Evolutionary conservation across 2,329 filamentous ascomycete species (phyloP).

Genomic region (Aspergillus nomiae): DNA sequence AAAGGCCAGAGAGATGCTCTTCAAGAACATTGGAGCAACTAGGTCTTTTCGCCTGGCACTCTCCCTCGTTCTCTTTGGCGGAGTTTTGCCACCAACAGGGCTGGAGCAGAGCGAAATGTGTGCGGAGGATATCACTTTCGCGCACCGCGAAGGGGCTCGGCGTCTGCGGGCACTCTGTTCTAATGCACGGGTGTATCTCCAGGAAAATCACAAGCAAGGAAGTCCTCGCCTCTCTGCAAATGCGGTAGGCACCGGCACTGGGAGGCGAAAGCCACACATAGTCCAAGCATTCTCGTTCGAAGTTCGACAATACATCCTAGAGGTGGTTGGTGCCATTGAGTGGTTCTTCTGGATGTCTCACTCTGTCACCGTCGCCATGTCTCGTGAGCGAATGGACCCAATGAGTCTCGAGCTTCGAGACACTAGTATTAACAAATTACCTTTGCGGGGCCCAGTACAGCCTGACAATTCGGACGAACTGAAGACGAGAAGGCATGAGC

Average conservation of each 20-base stretch:
- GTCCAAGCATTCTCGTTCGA: background rate
- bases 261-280: background rate
- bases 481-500: background rate
- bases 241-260: too few species aligned
- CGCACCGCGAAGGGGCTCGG: background rate
- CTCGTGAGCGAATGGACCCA: background rate
- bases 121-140: background rate
- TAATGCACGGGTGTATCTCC: background rate
- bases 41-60: constrained; percentile 6
- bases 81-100: background rate
- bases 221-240: background rate
- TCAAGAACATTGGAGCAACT: constrained; percentile 11
- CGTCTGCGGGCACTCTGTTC: constrained; percentile 4
- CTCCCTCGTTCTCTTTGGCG: constrained; percentile 1
- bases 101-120: background rate
- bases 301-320: background rate
- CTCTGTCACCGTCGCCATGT: background rate
- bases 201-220: background rate
- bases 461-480: background rate
- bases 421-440: background rate
- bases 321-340: constrained; percentile 5
- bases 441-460: background rate
- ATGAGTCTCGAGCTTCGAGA: background rate
- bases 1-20: constrained; percentile 15
- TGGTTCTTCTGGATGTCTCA: background rate